These are phyloP conservation scores for Penicillium bovifimosum DNA, from an alignment of 495 filamentous ascomycete species.

Conservation along the genomic window DNA sequence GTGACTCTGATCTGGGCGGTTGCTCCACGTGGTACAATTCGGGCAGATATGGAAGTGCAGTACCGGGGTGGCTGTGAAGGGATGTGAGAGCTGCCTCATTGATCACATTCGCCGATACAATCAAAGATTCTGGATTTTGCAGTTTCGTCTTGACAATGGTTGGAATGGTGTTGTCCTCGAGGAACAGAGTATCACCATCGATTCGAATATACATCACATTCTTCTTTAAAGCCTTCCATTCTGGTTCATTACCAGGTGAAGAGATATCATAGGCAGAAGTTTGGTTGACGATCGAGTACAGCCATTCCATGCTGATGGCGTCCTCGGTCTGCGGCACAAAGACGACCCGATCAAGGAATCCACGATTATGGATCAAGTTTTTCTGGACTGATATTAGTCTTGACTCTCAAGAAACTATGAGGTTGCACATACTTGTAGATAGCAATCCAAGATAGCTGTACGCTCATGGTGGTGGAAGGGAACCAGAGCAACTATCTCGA, in stretches of 20 bases:
- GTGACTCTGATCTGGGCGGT: conserved; percentile 8
- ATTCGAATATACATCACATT: conserved; percentile 50
- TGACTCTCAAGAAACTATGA: neutral
- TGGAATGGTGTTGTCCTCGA: conserved; percentile 50
- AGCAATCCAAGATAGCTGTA: conserved; percentile 49
- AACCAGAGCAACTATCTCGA: conserved; percentile 46
- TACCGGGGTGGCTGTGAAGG: conserved; percentile 31
- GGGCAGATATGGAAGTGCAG: conserved; percentile 35
- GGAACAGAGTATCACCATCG: conserved; percentile 50
- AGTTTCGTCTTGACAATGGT: conserved; percentile 49
- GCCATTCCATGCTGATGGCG: conserved; percentile 41
- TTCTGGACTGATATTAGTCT: conserved; percentile 24
- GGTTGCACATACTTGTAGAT: conserved; percentile 33
- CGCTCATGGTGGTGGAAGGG: conserved; percentile 43
- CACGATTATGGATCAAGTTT: conserved; percentile 48
- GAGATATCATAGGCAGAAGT: conserved; percentile 27
- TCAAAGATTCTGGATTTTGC: conserved; percentile 39
- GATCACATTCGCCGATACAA: conserved; percentile 50
- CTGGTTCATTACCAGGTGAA: conserved; percentile 9
- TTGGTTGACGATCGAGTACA: conserved; percentile 26
- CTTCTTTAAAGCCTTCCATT: conserved; percentile 15
- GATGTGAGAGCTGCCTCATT: conserved; percentile 35
- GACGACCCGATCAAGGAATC: conserved; percentile 48
- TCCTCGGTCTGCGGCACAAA: conserved; percentile 49
- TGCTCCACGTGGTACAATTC: conserved; percentile 24